Conservation (phyloP, 179 eudicot genomes). For the Vitellaria paradoxa region DNA sequence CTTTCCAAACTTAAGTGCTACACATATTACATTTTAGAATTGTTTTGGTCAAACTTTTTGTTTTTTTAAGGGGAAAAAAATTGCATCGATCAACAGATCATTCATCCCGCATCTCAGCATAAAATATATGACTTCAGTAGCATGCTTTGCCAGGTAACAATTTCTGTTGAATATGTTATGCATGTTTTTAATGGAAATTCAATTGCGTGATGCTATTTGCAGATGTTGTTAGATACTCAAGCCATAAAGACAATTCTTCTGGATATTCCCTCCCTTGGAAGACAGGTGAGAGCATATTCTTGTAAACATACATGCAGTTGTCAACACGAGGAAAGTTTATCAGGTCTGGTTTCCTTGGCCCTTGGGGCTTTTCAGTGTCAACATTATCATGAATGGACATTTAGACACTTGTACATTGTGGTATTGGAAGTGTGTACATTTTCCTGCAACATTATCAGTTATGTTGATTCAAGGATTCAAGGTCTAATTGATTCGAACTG, state of each 20-base stretch:
- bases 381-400: neutral
- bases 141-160: neutral
- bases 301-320: neutral
- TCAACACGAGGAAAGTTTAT: neutral
- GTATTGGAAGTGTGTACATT: neutral
- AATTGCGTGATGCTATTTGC: constrained; percentile 20
- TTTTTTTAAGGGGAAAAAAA: too few relatives aligned
- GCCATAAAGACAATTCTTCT: constrained; percentile 95
- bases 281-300: constrained; percentile 51
- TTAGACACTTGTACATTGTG: too few relatives aligned
- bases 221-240: constrained; percentile 98
- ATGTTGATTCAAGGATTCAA: neutral
- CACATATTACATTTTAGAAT: neutral
- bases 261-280: constrained; percentile 95
- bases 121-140: neutral
- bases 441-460: neutral
- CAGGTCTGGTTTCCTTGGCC: neutral
- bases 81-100: too few relatives aligned
- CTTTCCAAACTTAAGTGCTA: too few relatives aligned
- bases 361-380: neutral
- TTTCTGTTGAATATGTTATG: neutral
- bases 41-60: neutral
- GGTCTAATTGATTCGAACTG: neutral
- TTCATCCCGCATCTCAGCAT: neutral
- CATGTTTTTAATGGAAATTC: neutral